phyloP scores from a whole-genome alignment of 768 basidiomycete species.

The Auricularia auricula-judae region DNA sequence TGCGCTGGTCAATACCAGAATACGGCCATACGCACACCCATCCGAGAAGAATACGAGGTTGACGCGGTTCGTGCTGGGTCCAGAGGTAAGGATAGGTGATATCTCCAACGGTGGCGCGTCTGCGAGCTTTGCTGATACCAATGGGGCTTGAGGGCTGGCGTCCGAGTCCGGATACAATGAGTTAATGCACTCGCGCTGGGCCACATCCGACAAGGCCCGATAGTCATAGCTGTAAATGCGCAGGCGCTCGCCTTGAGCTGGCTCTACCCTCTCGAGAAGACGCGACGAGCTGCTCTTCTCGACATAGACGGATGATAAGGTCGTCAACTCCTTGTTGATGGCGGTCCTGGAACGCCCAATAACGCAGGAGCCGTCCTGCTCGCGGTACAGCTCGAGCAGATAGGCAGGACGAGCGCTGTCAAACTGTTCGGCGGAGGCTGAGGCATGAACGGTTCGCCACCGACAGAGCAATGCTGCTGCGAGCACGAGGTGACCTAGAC shows the following conservation, averaged over 20 bases:
- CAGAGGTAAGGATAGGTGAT: constrained; percentile 47
- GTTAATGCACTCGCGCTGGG: not conserved
- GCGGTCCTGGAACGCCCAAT: not conserved
- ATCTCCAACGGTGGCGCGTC: constrained; percentile 39
- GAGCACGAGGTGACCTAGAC: too few species aligned
- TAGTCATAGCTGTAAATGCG: not conserved
- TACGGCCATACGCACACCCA: constrained; percentile 43
- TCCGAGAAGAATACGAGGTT: constrained; percentile 71
- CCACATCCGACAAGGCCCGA: not conserved
- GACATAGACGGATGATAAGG: not conserved
- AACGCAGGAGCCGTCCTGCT: not conserved
- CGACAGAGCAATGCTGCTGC: too few species aligned
- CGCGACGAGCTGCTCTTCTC: not conserved
- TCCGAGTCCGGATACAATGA: not conserved
- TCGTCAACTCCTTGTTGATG: not conserved
- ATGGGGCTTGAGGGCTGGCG: not conserved
- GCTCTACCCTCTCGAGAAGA: not conserved
- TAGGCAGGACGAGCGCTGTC: too few species aligned
- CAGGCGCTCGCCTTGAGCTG: not conserved
- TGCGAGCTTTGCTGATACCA: not conserved
- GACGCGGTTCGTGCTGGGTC: constrained; percentile 52
- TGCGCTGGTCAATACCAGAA: not conserved
- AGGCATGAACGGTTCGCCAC: too few species aligned
- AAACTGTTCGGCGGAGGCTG: too few species aligned
- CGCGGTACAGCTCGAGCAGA: not conserved